Base-by-base conservation (phyloP, 2,329 filamentous ascomycete species). In the Pseudogymnoascus sp. region DNA sequence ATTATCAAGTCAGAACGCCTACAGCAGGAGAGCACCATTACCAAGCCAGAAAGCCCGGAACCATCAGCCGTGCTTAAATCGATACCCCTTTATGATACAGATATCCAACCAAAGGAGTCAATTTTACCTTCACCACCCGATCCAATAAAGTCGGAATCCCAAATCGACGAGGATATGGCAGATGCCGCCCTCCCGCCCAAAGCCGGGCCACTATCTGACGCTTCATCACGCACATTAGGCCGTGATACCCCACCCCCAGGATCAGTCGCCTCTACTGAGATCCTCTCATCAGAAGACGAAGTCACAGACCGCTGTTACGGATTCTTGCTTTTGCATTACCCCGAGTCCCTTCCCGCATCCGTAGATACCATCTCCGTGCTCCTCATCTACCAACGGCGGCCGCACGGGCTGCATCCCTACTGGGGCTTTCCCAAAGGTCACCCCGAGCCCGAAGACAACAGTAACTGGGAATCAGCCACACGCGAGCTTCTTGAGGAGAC, bases 261-360 rank as follows among this genome's bases (percentile, higher is more conserved):
- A 4, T 11, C 26, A 29, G 6, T 29, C 26, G 10, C 46, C 29
- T 56, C 50, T 4, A 21, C 29, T n/a, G 50, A 56, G 1, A 4
- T n/a, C 29, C 29, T n/a, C 29, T 33, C 50, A 17, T 56, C 50
- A 21, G 50, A 35, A 1, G 29, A 33, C 5, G 29, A 56, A 33
- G 50, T 56, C 29, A 56, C 50, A 56, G 50, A 56, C 50, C 29
- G 50, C 5, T 56, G 50, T n/a, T 56, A 56, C 17, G 50, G 50
- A 6, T 56, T 56, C 17, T 29, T 56, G n/a, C 50, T 56, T 17
- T 29, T 56, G 5, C 29, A 56, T 15, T 56, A 56, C 29, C 50
- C 29, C 15, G 7, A 56, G 50, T 15, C 50, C 11, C 29, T 56
- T 13, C 50, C 50, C 17, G 50, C n/a, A 56, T 11, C 50, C 10